A percentile compares a stretch with the other conserved stretches of the same genome.
These are phyloP conservation scores for Halteria grandinella DNA, from an alignment of 73 alveolate genomes.

Conservation along the genomic window DNA sequence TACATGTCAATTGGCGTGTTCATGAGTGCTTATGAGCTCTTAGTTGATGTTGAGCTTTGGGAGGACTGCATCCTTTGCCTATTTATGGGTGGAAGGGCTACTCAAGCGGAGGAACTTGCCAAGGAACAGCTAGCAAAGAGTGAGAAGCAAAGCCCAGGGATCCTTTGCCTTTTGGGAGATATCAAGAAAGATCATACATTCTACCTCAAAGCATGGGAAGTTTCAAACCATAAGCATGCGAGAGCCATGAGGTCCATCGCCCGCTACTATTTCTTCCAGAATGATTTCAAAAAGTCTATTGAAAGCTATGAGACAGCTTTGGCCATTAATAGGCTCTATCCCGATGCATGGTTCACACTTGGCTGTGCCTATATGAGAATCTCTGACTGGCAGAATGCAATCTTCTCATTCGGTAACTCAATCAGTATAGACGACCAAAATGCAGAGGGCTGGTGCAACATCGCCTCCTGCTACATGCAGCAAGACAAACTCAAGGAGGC, in stretches of 20 bases:
- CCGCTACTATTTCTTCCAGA: constrained; percentile 70
- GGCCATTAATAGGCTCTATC: constrained; percentile 90
- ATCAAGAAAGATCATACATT: constrained; percentile 80
- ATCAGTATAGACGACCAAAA: constrained; percentile 88
- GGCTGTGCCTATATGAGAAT: constrained; percentile 95
- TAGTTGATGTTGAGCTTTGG: constrained; percentile 87
- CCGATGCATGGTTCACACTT: constrained; percentile 95
- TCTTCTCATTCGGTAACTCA: constrained; percentile 85
- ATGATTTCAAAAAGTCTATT: constrained; percentile 75
- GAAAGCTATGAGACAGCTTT: constrained; percentile 93
- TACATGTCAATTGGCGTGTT: constrained; percentile 91
- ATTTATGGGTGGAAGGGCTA: constrained; percentile 81
- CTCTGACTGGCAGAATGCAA: constrained; percentile 81
- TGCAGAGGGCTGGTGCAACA: constrained; percentile 97
- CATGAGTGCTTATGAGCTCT: constrained; percentile 90
- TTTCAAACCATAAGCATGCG: constrained; percentile 84
- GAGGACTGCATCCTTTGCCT: constrained; percentile 94
- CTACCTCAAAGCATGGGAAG: constrained; percentile 95
- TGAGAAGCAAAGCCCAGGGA: constrained; percentile 77
- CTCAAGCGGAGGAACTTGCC: constrained; percentile 87
- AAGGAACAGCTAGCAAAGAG: constrained; percentile 75
- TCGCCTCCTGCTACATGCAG: constrained; percentile 88
- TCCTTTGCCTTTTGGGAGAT: constrained; percentile 94
- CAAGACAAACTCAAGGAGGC: constrained; percentile 92
- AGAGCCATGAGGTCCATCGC: constrained; percentile 96